Evolutionary conservation across 148 eudicot genomes (phyloP).

Genomic region (Nepenthes mirabilis): DNA sequence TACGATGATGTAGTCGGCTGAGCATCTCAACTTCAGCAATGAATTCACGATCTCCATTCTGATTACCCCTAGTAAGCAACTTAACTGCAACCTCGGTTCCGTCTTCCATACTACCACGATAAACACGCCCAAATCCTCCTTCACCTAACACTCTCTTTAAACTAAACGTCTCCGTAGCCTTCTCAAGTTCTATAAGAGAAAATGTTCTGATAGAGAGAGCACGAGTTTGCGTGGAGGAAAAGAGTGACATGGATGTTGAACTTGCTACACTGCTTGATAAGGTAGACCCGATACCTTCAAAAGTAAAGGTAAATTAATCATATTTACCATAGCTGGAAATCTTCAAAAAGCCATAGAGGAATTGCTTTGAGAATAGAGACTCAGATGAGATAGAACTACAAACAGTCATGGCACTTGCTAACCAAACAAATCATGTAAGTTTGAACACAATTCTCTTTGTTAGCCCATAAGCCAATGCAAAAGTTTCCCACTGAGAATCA

Average conservation of each 20-base stretch:
- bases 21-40: conserved; percentile 96
- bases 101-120: conserved; percentile 63
- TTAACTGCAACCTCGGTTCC: conserved; percentile 74
- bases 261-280: conserved; percentile 55
- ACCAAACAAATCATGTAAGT: too few relatives aligned
- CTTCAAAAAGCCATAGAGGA: background rate
- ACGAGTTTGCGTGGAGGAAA: background rate
- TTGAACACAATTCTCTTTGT: too few relatives aligned
- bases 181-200: conserved; percentile 48
- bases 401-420: too few relatives aligned
- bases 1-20: conserved; percentile 94
- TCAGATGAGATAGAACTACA: too few relatives aligned
- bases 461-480: too few relatives aligned
- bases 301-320: conserved; percentile 4
- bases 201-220: conserved; percentile 51
- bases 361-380: too few relatives aligned
- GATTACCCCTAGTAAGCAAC: conserved; percentile 75
- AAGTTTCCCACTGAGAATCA: too few relatives aligned
- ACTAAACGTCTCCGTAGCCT: conserved; percentile 65
- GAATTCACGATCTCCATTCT: conserved; percentile 85
- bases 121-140: conserved; percentile 92
- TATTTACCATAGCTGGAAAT: background rate
- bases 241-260: conserved; percentile 12
- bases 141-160: conserved; percentile 60
- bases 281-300: conserved; percentile 60